Conservation (phyloP, 352 stramenopile genomes). For the Pythium dissimile region DNA sequence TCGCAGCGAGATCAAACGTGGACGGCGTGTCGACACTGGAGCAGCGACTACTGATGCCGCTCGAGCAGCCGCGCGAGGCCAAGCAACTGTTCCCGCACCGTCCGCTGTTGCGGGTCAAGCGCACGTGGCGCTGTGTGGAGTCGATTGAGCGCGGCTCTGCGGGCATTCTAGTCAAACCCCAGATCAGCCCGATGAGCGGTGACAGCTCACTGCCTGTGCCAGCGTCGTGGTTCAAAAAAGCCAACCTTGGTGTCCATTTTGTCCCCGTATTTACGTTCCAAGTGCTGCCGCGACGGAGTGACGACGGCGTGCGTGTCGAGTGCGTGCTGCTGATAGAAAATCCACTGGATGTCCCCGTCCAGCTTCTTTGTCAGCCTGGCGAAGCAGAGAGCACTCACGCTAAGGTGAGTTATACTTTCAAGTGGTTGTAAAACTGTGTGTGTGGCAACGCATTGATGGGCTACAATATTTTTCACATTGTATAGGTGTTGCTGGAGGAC, state of each 20-base stretch:
- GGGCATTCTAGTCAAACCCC: constrained; percentile 87
- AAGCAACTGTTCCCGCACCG: constrained; percentile 51
- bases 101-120: constrained; percentile 74
- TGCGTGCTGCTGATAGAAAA: constrained; percentile 79
- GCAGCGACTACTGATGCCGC: constrained; percentile 56
- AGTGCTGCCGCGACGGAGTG: constrained; percentile 33
- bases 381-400: constrained; percentile 16
- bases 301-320: constrained; percentile 24
- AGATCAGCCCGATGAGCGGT: constrained; percentile 89
- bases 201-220: constrained; percentile 80
- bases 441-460: background rate
- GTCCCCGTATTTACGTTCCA: constrained; percentile 76
- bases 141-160: constrained; percentile 69
- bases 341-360: constrained; percentile 71
- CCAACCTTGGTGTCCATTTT: constrained; percentile 72
- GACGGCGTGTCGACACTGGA: constrained; percentile 44
- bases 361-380: constrained; percentile 41
- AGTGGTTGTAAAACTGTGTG: background rate
- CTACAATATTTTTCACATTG: background rate
- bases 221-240: constrained; percentile 85
- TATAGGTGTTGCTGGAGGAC: constrained; percentile 48
- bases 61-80: constrained; percentile 62
- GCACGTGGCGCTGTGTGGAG: constrained; percentile 82
- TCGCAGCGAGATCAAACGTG: constrained; percentile 38
- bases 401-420: constrained; percentile 3